A percentile compares a stretch with the other conserved stretches of the same genome.
Conservation (phyloP, 768 basidiomycete species). For the Kwoniella dendrophila region DNA sequence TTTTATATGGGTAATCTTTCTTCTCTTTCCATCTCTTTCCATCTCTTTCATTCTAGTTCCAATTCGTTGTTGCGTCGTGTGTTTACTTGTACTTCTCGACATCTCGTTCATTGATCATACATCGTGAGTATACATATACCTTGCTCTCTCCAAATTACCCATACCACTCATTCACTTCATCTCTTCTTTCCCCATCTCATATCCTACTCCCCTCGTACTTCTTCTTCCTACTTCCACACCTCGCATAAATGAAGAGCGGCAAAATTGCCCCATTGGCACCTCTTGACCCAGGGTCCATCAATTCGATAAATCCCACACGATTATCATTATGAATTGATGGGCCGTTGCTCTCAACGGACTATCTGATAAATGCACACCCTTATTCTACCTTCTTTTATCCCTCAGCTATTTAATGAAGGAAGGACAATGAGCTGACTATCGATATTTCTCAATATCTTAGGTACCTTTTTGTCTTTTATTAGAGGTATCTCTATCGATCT, state of each 20-base stretch:
- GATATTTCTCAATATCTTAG: neutral
- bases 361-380: constrained; percentile 22
- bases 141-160: neutral
- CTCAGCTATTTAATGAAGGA: neutral
- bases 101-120: neutral
- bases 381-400: neutral
- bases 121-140: too few relatives aligned
- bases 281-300: constrained; percentile 51
- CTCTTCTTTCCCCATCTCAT: neutral
- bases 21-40: neutral
- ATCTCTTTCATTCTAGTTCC: neutral
- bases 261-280: constrained; percentile 52
- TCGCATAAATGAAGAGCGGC: constrained; percentile 49
- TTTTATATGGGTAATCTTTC: neutral
- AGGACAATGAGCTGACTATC: neutral
- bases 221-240: neutral
- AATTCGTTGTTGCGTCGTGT: neutral
- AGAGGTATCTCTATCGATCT: too few relatives aligned
- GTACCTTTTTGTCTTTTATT: constrained; percentile 10
- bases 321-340: constrained; percentile 12
- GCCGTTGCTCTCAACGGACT: constrained; percentile 38
- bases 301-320: constrained; percentile 12
- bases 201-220: neutral
- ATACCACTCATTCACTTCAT: neutral
- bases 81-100: neutral